Evolutionary conservation across 371 early-diverging fungal species (phyloP), one percentile per base, ranked within the genome.

Genomic region (Rhizomucor miehei): DNA sequence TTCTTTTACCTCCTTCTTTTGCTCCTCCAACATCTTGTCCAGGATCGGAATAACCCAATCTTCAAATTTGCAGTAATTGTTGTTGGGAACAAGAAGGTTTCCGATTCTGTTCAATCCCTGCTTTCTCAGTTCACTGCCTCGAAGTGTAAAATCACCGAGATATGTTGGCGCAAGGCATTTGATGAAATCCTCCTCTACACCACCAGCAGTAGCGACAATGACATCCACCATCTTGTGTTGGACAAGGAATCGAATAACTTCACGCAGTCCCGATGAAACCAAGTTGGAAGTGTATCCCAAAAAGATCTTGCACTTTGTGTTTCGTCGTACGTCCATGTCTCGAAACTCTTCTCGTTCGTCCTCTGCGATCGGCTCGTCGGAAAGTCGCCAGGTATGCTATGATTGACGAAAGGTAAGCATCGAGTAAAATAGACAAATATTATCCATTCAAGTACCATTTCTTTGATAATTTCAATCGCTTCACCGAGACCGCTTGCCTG

Each of bases 151-250:
- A 19, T 83, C 82, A 8, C 95, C 99, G 37, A 98, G 60, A 57
- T 91, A 95, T 0, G 98, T 98, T 0, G 90, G 87, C 10, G 86
- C 93, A 24, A 99, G 71, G 62, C 98, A 97, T 77, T 99, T 99
- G 67, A 99, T 99, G 50, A 99, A 86, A 65, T 99, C 99, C 66
- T 99, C 99, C 66, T 99, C 99, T 9, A 99, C 80, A 48, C 99
- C 99, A 49, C 99, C 99, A 8, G 96, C 99, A 13, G 98, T 94
- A 1, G 97, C 84, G 1, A 99, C 99, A 50, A 99, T 58, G 24
- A 93, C 92, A 71, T 98, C 91, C 0, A 99, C 91, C 87, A 90
- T 83, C 41, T 82, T 79, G 71, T 97, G 90, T 69, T 99, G 89
- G 1, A 89, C 95, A 29, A 99, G 77, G 65, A 86, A 97, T 21